Base-by-base conservation (phyloP, 2,329 filamentous ascomycete genomes). In the Ceratocystis cubensis region DNA sequence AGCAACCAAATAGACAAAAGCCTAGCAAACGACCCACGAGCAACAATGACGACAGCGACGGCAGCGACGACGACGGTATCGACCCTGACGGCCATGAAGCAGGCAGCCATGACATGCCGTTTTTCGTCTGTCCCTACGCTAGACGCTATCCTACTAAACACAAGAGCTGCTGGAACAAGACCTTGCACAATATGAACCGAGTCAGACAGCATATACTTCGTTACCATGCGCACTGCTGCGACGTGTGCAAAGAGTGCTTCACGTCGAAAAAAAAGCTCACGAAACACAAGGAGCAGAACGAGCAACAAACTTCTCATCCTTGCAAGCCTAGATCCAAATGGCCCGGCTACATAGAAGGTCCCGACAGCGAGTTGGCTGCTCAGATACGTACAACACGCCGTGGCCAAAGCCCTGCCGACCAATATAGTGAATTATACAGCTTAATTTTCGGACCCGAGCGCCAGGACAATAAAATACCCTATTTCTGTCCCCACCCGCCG, bases 161-260 rank as follows among this genome's bases (percentile, higher is more conserved):
- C 33, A 10, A 10, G 33, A 37, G 33, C 46, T 64, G 22, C 7
- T 25, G 20, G 1, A 3, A 13, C 13, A 33, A 57, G 7, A 25
- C 7, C 28, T 17, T 13, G 7, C 28, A 1, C 3, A 41, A 57
- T 28, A 33, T 64, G 10, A 10, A 15, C 2, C 30, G 48, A 22
- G 28, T 64, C 17, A 56, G 56, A 45, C 63, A 64, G 25, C 63
- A 64, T 44, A 64, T 64, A 20, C 1, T 22, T 7, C 61, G 61
- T 2, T 25, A 5, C 10, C 61, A 63, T 25, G 6, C 37, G 10
- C 41, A 44, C 7, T 62, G 30, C 25, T 62, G 59, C 1, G 59
- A 62, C 1, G 10, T n/a, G 22, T 62, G 59, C 30, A 62, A 62
- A 44, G 4, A 7, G 20, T 33, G 30, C 17, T 62, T 62, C 20